Evolutionary conservation across 768 basidiomycete species (phyloP), one percentile per base, ranked within the genome.

Genomic region (Hygrophoropsis aurantiaca): DNA sequence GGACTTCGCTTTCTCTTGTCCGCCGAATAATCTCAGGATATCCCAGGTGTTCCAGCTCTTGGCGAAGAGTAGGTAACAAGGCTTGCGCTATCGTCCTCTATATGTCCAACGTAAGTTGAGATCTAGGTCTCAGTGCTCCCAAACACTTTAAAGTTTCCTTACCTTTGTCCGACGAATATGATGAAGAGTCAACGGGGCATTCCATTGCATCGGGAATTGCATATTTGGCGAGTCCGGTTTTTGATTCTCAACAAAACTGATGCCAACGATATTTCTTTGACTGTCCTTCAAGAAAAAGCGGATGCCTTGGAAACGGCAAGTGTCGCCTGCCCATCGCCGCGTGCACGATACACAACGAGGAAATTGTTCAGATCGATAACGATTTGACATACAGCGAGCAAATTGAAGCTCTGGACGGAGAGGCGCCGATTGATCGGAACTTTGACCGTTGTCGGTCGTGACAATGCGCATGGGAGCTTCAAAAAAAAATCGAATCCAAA

Each of bases 241-340:
- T 50, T 79, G 78, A 50, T 74, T 77, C 65, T 85, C 84, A 26
- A 81, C 77, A 55, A 90, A 91, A 54, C 82, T 81, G 44, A 87
- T 78, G 18, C 81, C 85, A 37, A 80, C 73, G 39, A 88, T 78
- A 35, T 77, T 75, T 50, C 75, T 67, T 33, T 81, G 71, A 33
- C 65, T 52, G 50, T 87, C 81, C 51, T 85, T 82, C 57, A 87
- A 70, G 65, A 91, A 85, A 59, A 81, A 87, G 16, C 89, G 80
- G 53, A 91, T 86, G n/a, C 82, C 81, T 62, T 90, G 89, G 66
- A 91, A 91, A 20, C 89, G 82, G 59, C 89, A 91, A 2, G 87
- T 90, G 60, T 91, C 89, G 33, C 89, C 88, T 1, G 87, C 87
- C 88, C 89, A 90, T 19, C 89, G 84, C 34, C 89, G 83, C 26